Base-by-base conservation (phyloP, 179 eudicot genomes). In the Gypsophila paniculata region DNA sequence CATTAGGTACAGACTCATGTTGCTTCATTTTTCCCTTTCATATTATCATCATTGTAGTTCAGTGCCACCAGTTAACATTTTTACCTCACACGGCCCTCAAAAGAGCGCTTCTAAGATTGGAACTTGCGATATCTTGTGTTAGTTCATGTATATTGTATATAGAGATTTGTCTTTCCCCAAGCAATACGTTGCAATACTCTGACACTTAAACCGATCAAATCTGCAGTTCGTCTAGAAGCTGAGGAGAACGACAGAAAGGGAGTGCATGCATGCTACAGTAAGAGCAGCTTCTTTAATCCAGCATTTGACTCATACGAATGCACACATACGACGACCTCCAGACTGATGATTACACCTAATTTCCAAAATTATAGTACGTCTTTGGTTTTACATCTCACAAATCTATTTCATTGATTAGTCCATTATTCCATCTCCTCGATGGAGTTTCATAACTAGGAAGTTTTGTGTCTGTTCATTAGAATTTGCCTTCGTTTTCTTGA, bases 1-100 rank as follows among this genome's bases (percentile, higher is more conserved):
- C 80, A 70, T 62, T 83, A 83, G 84, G 77, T 80, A 74, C 73
- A 49, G 69, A 23, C 62, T 54, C 72, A 23, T 42, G 36, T 13
- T 70, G 23, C 34, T 9, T 22, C 14, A 18, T 55, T 14, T 44
- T 13, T 18, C 1, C 21, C 36, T 39, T 8, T 15, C 34, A 38
- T 14, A 60, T 9, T 18, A n/a, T 42, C 25, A 11, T 19, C 5
- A 44, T n/a, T n/a, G n/a, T n/a, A n/a, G n/a, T n/a, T n/a, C n/a
- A n/a, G n/a, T n/a, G n/a, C n/a, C n/a, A n/a, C n/a, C n/a, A n/a
- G n/a, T n/a, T n/a, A n/a, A n/a, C n/a, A n/a, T 4, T 53, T 64
- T 42, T 19, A 29, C 34, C 34, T n/a, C n/a, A n/a, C n/a, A n/a
- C n/a, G n/a, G n/a, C n/a, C n/a, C n/a, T n/a, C n/a, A n/a, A n/a